Evolutionary conservation across 768 basidiomycete genomes (phyloP).

Genomic region (Podaxis sp.): DNA sequence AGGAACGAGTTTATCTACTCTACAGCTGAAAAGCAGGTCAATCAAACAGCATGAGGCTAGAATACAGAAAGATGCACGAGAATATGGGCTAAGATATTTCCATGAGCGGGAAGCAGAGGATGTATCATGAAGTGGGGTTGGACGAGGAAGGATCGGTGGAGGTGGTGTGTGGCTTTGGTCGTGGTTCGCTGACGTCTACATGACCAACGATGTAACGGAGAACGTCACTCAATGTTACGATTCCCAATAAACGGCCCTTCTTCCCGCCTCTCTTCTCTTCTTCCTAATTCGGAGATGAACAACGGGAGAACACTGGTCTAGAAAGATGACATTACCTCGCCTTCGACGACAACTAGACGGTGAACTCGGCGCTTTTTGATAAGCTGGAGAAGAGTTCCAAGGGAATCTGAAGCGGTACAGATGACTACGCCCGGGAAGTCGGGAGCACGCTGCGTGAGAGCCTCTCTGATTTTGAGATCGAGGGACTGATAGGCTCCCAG

Average conservation of each 20-base stretch:
- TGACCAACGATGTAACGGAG: slow-evolving; percentile 79
- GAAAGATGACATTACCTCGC: slow-evolving; percentile 55
- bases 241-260: slow-evolving; percentile 80
- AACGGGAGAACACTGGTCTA: slow-evolving; percentile 1
- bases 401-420: slow-evolving; percentile 89
- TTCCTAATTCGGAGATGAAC: slow-evolving; percentile 45
- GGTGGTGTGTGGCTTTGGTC: slow-evolving; percentile 1
- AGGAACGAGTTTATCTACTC: background rate
- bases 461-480: slow-evolving; percentile 90
- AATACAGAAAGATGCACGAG: background rate
- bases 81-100: background rate
- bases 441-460: slow-evolving; percentile 85
- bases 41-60: background rate
- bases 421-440: slow-evolving; percentile 98
- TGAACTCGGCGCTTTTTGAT: slow-evolving; percentile 95
- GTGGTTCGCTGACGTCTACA: slow-evolving; percentile 43
- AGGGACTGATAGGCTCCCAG: slow-evolving; percentile 95
- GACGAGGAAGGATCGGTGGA: slow-evolving; percentile 3
- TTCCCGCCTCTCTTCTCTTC: slow-evolving; percentile 79
- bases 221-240: slow-evolving; percentile 89
- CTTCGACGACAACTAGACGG: slow-evolving; percentile 92
- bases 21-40: background rate
- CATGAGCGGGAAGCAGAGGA: background rate
- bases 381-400: slow-evolving; percentile 86
- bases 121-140: background rate